phyloP scores from a whole-genome alignment of 73 alveolate species.

The Tetrahymena thermophila region DNA sequence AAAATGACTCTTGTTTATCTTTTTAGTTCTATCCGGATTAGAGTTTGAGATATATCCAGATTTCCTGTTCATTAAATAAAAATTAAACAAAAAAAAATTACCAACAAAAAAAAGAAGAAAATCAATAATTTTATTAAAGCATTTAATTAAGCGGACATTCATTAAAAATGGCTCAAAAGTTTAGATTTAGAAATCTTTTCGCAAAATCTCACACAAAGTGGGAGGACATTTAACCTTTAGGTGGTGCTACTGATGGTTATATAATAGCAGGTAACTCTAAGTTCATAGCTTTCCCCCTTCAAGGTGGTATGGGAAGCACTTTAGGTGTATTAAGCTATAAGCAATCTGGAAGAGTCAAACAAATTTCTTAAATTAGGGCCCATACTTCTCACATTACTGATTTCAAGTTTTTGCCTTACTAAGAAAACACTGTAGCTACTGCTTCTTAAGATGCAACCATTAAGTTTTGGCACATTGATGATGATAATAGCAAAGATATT shows the following conservation, averaged over 20 bases:
- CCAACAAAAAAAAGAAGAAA: not conserved
- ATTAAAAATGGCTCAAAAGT: not conserved
- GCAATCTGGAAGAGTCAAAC: not conserved
- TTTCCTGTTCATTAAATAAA: not conserved
- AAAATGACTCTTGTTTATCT: not conserved
- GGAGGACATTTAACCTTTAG: not conserved
- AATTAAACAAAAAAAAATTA: not conserved
- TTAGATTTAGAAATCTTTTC: not conserved
- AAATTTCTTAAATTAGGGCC: not conserved
- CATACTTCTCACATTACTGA: conserved; percentile 41
- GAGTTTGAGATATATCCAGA: not conserved
- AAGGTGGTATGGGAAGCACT: not conserved
- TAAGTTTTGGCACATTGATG: conserved; percentile 86
- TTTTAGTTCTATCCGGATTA: not conserved
- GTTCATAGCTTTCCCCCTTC: not conserved
- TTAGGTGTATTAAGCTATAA: not conserved
- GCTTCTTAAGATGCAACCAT: conserved; percentile 89
- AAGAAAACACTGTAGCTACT: conserved; percentile 77
- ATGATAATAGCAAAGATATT: conserved; percentile 71
- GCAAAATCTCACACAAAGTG: not conserved
- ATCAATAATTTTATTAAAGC: not conserved
- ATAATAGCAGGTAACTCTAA: not conserved
- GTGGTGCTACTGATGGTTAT: not conserved
- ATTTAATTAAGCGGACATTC: not conserved
- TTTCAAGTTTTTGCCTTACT: conserved; percentile 91